Evolutionary conservation across 1,139 yeast genomes (phyloP).

Genomic region (Barnettozyma hawaiiensis): DNA sequence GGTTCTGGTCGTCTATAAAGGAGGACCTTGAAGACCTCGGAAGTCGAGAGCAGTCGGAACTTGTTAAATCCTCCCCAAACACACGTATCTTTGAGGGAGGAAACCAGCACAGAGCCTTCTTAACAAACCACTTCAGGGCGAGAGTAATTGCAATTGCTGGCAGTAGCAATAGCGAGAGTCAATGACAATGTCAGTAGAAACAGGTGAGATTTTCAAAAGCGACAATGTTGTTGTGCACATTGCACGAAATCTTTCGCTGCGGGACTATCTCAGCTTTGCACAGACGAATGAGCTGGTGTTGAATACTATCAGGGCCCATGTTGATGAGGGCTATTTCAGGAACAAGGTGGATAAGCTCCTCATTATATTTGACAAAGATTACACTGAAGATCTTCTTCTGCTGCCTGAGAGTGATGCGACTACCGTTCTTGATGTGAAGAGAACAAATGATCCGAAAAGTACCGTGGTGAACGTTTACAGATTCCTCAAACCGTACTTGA

Average conservation of each 20-base stretch:
- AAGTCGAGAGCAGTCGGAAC: no score
- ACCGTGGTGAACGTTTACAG: constrained; percentile 11
- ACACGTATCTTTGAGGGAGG: no score
- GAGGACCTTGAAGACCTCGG: no score
- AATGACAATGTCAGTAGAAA: constrained; percentile 2
- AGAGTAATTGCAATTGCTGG: no score
- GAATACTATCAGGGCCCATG: not conserved
- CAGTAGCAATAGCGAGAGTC: constrained; percentile 6
- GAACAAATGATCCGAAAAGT: constrained; percentile 19
- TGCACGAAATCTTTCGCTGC: constrained; percentile 13
- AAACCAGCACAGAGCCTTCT: not conserved
- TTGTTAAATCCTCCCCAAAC: no score
- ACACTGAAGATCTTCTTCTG: constrained; percentile 14
- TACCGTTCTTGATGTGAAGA: constrained; percentile 12
- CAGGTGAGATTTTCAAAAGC: constrained; percentile 7
- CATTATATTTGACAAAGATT: constrained; percentile 14
- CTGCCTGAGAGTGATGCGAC: constrained; percentile 15
- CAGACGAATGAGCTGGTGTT: constrained; percentile 8
- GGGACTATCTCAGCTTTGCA: constrained; percentile 12
- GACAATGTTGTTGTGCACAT: constrained; percentile 11
- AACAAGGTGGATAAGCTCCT: constrained; percentile 10
- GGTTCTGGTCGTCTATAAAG: no score
- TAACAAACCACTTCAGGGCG: no score
- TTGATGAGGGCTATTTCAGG: constrained; percentile 16
- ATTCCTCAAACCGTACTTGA: constrained; percentile 11